Evolutionary conservation across 2,329 filamentous ascomycete species (phyloP).

Genomic region (Fusarium luffae): DNA sequence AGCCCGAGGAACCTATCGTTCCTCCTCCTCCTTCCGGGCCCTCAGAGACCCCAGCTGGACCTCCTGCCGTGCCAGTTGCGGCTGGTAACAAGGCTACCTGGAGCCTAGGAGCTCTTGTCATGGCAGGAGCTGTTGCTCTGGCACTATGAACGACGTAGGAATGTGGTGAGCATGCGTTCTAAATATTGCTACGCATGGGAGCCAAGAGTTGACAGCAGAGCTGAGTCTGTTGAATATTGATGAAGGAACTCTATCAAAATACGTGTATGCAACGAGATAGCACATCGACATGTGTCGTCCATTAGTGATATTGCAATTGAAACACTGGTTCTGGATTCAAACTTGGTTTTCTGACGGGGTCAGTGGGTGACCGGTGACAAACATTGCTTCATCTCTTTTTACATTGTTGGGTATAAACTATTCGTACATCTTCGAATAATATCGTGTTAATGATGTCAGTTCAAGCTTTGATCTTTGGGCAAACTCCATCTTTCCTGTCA

Average conservation of each 20-base stretch:
- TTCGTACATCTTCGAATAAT: not conserved
- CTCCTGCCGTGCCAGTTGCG: constrained; percentile 48
- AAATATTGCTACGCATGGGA: not conserved
- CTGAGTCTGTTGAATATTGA: not conserved
- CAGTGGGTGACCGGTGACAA: not conserved
- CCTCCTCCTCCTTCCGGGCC: not conserved
- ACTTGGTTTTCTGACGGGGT: not conserved
- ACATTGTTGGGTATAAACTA: not conserved
- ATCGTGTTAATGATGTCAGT: not conserved
- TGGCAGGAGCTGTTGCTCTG: constrained; percentile 54
- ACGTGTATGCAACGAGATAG: not conserved
- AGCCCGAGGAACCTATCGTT: not conserved
- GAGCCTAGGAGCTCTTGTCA: constrained; percentile 52
- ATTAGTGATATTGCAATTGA: not conserved
- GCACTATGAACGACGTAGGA: constrained; percentile 46
- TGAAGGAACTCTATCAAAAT: not conserved
- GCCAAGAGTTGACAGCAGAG: not conserved
- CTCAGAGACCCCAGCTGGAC: constrained; percentile 12
- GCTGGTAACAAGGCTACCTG: constrained; percentile 52
- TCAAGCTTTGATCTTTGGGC: constrained; percentile 23
- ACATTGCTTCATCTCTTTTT: not conserved
- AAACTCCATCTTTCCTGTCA: constrained; percentile 8
- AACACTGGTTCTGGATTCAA: not conserved
- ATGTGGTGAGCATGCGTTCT: not conserved
- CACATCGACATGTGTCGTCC: not conserved